Base-by-base conservation (phyloP, 805 yeast species). In the Candida boleticola region DNA sequence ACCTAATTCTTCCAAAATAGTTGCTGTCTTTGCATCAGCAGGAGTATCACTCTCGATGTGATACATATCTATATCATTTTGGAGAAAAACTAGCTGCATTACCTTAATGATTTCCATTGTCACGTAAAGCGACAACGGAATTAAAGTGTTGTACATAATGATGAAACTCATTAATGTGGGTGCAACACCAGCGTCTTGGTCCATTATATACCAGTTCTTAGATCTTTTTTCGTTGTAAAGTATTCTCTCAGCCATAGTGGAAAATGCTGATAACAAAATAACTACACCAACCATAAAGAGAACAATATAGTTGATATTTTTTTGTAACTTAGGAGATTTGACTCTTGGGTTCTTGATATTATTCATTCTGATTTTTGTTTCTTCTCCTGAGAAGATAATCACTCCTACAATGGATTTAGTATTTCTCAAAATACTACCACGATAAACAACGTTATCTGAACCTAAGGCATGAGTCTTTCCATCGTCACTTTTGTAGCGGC, bases 41-140 rank as follows among this genome's bases (percentile, higher is more conserved):
- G 96, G 96, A 0, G 96, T 93, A 54, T 93, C 80, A 5, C 89
- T 76, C 25, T 79, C 85, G 14, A 71, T 72, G 58, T 93, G 88
- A 55, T 92, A 93, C 96, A 93, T 89, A 63, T 95, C 98, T 37
- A 93, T 79, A 63, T 93, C 99, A 77, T 82, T 82, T 58, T 89
- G 95, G 55, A 93, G 70, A 43, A 89, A 71, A 32, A 83, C 63
- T 61, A 89, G 76, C 61, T 93, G 99, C 68, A 85, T 80, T 5
- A 86, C 85, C 58, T 93, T 93, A 57, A 90, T 89, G 46, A 93
- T 84, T 60, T 95, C 99, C 89, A 92, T 87, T 0, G 98, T 89
- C 17, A 93, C 98, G 58, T 93, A 95, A 22, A 93, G 75, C 0
- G 98, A 92, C 25, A 93, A 70, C 0, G 99, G 99, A 57, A 93